phyloP scores from a whole-genome alignment of 2,329 filamentous ascomycete species.

The Cytospora chrysosperma region DNA sequence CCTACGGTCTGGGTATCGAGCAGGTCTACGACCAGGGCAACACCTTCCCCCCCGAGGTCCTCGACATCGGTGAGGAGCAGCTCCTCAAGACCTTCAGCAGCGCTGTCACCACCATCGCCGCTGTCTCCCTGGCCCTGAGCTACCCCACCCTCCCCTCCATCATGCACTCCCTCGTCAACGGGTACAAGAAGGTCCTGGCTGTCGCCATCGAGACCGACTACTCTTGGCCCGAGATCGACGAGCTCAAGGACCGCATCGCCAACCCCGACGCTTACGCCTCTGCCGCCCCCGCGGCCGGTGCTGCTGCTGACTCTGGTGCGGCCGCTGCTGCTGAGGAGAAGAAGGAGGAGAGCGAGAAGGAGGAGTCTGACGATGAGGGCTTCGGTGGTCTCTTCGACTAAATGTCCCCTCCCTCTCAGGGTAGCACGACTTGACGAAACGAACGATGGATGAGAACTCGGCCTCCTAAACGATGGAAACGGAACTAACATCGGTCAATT shows the following conservation, averaged over 20 bases:
- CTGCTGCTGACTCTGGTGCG: constrained; percentile 47
- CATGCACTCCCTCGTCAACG: constrained; percentile 94
- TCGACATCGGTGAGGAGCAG: constrained; percentile 94
- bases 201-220: constrained; percentile 88
- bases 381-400: constrained; percentile 69
- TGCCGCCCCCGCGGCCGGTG: constrained; percentile 69
- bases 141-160: constrained; percentile 96
- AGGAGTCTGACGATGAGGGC: constrained; percentile 67
- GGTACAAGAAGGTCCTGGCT: constrained; percentile 94
- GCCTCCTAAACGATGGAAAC: constrained; percentile 3
- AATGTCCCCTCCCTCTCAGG: neutral
- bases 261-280: constrained; percentile 97
- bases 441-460: constrained; percentile 13
- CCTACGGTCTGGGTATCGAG: constrained; percentile 93
- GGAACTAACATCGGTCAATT: constrained; percentile 7
- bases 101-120: constrained; percentile 83
- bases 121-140: constrained; percentile 87
- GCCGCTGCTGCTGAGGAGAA: constrained; percentile 53
- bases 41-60: constrained; percentile 78
- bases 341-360: constrained; percentile 64
- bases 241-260: constrained; percentile 99
- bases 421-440: constrained; percentile 8
- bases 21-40: constrained; percentile 99
- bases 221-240: constrained; percentile 92
- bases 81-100: constrained; percentile 79